A percentile compares a stretch with the other conserved stretches of the same genome.
Evolutionary conservation across 2,329 filamentous ascomycete species (phyloP).

Genomic region (Juglanconis sp.): DNA sequence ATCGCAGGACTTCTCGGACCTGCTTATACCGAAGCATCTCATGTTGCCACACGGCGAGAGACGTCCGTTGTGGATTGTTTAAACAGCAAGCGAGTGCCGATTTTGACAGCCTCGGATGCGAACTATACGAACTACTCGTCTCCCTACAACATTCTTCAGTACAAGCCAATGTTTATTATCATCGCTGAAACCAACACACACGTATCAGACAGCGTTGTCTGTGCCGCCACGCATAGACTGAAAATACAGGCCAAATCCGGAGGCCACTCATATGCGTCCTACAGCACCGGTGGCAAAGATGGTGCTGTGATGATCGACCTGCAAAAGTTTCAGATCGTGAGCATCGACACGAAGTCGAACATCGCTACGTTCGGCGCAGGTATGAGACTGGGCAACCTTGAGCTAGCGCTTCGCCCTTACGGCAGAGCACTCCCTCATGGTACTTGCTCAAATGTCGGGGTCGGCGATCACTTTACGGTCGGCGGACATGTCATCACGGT

Average conservation of each 20-base stretch:
- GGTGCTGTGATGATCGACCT: constrained; percentile 40
- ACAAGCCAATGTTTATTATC: constrained; percentile 29
- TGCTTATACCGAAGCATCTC: not conserved
- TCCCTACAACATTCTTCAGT: constrained; percentile 29
- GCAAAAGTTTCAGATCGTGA: constrained; percentile 35
- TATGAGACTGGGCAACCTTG: constrained; percentile 41
- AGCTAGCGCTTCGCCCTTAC: constrained; percentile 31
- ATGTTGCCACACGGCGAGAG: not conserved
- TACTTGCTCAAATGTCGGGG: constrained; percentile 42
- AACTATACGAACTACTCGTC: constrained; percentile 1
- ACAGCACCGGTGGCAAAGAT: constrained; percentile 40
- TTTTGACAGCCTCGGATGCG: not conserved
- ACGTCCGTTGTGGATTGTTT: not conserved
- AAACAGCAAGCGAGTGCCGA: not conserved
- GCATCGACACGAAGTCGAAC: constrained; percentile 26
- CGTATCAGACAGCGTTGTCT: constrained; percentile 43
- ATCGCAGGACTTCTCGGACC: too few relatives aligned
- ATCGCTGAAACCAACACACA: constrained; percentile 33
- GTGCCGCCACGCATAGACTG: constrained; percentile 37
- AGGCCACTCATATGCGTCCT: constrained; percentile 53
- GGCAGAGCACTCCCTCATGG: constrained; percentile 39
- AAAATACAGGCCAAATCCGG: constrained; percentile 50
- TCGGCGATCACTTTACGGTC: constrained; percentile 44
- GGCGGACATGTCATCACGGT: constrained; percentile 43
- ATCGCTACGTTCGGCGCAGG: constrained; percentile 39